Evolutionary conservation across 352 stramenopile genomes (phyloP), one percentile per base, ranked within the genome.

Genomic region (Phytopythium delawarense): DNA sequence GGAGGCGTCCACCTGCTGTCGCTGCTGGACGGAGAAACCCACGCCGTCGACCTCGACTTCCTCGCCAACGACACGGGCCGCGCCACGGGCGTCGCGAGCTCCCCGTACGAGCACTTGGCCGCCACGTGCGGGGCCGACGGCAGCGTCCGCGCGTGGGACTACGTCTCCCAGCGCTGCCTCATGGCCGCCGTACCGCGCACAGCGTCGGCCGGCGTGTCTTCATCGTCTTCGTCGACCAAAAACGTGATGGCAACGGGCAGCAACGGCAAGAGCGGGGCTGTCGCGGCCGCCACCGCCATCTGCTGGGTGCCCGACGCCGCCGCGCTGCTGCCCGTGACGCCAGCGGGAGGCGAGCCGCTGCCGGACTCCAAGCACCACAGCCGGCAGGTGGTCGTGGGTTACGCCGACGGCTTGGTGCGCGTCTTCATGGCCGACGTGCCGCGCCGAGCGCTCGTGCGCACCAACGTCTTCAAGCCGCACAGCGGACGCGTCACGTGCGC

Each of bases 401-500:
- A 97, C 67, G 78, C 75, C 39, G 88, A 98, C 59, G 92, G 92
- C 8, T 75, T 97, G 16, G 73, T 97, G 21, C 82, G 91, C 8
- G 65, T 94, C 6, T 48, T 92, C 23, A 40, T 91, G 30, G 66
- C 88, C 60, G 79, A 94, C 51, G 45, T 88, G 4, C 59, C 67
- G 0, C 74, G 76, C 56, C 66, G 75, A 4, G 63, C 64, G 8
- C 89, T 83, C 72, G 71, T 92, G 11, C 76, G 78, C 46, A 72
- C 81, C 16, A 89, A 91, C 52, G 80, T 90, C 1, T 86, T 97
- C 61, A 98, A 98, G 54, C 91, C 94, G 15, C 94, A 98, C 65
- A 86, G 74, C 57, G 76, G 65, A 12, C 71, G 75, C 21, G 79
- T 98, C 12, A 87, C 73, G 4, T 78, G 69, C 18, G 57, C 97